Conservation (phyloP, 306 rosid genomes). For the Trifolium fragiferum region DNA sequence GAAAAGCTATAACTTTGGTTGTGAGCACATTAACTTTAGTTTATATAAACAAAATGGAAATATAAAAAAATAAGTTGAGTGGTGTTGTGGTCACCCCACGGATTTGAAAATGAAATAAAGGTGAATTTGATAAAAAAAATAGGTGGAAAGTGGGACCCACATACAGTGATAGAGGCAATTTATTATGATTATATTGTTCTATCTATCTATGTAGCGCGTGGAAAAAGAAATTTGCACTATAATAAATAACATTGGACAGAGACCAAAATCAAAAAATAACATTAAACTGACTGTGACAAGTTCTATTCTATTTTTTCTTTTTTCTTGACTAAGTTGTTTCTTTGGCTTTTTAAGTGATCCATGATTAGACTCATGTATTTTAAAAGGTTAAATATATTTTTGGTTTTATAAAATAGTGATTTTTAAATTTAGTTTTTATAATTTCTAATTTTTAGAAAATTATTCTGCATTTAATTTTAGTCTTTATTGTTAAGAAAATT, state of each 20-base stretch:
- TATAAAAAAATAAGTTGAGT: background rate
- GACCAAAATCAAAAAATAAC: background rate
- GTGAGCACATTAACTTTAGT: conserved; percentile 2
- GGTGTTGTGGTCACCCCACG: conserved; percentile 13
- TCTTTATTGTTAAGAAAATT: too few relatives aligned
- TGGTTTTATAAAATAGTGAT: too few relatives aligned
- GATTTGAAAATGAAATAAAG: conserved; percentile 28
- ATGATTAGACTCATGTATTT: too few relatives aligned
- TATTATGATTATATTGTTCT: conserved; percentile 11
- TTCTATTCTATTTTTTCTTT: too few relatives aligned
- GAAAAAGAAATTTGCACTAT: background rate
- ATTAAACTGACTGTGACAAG: background rate
- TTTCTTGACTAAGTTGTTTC: too few relatives aligned
- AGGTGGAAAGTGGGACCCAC: background rate
- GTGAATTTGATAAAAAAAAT: conserved; percentile 10
- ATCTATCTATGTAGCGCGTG: background rate
- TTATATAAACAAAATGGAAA: conserved; percentile 29
- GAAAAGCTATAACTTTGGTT: background rate
- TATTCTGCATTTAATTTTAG: too few relatives aligned
- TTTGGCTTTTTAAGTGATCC: too few relatives aligned
- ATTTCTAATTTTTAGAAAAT: too few relatives aligned
- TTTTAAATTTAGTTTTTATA: too few relatives aligned
- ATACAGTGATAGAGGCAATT: background rate
- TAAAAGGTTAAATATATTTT: too few relatives aligned
- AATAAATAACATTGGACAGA: background rate